phyloP scores from a whole-genome alignment of 306 rosid species.

The Trifolium fragiferum region DNA sequence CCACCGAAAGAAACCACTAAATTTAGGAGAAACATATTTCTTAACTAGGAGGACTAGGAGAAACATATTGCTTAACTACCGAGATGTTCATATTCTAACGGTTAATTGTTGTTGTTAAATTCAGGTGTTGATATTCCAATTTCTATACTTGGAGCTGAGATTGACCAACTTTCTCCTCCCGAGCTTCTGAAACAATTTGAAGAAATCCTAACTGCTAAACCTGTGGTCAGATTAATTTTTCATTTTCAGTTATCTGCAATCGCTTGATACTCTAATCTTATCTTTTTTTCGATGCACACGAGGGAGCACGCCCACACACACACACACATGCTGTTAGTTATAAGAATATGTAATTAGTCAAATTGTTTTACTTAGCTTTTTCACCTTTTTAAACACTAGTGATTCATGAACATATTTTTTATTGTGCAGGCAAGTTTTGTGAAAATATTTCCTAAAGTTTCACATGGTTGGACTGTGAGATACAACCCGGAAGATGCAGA shows the following conservation, averaged over 20 bases:
- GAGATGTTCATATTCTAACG: constrained; percentile 12
- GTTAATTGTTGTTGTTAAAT: constrained; percentile 14
- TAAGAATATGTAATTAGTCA: not conserved
- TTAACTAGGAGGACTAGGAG: constrained; percentile 1
- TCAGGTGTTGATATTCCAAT: constrained; percentile 67
- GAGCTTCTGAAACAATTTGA: constrained; percentile 67
- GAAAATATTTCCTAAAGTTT: constrained; percentile 55
- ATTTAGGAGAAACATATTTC: constrained; percentile 23
- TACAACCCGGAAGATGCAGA: constrained; percentile 51
- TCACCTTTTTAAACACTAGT: constrained; percentile 1
- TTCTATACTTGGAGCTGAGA: constrained; percentile 72
- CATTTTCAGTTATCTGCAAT: not conserved
- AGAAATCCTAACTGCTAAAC: constrained; percentile 51
- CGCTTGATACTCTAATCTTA: not conserved
- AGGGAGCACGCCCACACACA: too few relatives aligned
- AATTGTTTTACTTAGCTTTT: constrained; percentile 4
- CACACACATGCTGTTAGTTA: not conserved
- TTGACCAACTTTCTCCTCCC: constrained; percentile 57
- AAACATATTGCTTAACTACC: not conserved
- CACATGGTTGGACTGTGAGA: constrained; percentile 66
- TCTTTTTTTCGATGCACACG: not conserved
- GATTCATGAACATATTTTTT: constrained; percentile 3
- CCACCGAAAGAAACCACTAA: not conserved
- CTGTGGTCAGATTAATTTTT: constrained; percentile 54
- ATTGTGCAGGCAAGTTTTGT: constrained; percentile 48